Base-by-base conservation (phyloP, 2,329 filamentous ascomycete species). In the Ciborinia camelliae region DNA sequence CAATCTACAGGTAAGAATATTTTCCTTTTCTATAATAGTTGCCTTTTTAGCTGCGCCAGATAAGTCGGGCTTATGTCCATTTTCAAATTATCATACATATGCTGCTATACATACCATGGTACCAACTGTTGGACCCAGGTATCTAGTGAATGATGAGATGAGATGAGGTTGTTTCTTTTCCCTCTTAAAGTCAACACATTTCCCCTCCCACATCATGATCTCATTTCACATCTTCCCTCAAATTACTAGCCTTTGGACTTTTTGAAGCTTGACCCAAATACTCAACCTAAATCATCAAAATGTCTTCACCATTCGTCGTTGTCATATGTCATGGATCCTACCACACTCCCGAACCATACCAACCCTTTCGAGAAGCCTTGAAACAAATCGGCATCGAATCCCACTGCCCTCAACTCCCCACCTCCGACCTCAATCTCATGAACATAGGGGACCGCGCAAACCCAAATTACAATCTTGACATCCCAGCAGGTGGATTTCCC, bases 281-380 rank as follows among this genome's bases (percentile, higher is more conserved):
- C 30, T 32, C 14, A 7, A 15, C 20, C n/a, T 5, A 35, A 23
- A n/a, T 30, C 15, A 23, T 52, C 30, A 35, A 35, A 50, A 52
- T 52, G 50, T 52, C 50, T 52, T n/a, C 28, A 23, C 23, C 50
- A 23, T 52, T 35, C 35, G 30, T 52, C 28, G 41, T 59, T 35
- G 41, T 60, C 10, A 60, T 60, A 30, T 60, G 57, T n/a, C 57
- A 60, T 26, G 57, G 57, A 35, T 60, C 57, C 26, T 60, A 60
- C n/a, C 43, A 60, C 10, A 60, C 57, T 4, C 57, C 57, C 2
- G 57, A 60, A n/a, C 57, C 57, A 5, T 60, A 60, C 30, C 28
- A 48, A n/a, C 28, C 30, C 28, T 60, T 60, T 8, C 28, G 15
- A 47, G 28, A 32, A 18, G 41, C 41, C 15, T 48, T 60, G 9